Percentiles rank a stretch among this genome's conserved stretches.
Conservation (phyloP, 495 filamentous ascomycete species). For the Halenospora varia region DNA sequence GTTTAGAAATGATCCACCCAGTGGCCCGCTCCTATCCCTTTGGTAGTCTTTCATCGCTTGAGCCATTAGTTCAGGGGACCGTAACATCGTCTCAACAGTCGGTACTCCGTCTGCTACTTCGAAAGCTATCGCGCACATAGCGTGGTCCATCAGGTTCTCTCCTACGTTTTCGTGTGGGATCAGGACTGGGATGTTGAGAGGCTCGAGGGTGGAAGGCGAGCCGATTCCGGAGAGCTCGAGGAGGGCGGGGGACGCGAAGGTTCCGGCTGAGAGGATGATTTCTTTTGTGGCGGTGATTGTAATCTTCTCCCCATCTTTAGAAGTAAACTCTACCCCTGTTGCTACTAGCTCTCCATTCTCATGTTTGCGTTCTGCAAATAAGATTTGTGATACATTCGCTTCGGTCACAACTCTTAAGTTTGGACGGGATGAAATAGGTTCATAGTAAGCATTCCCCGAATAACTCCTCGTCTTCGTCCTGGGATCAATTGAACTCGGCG, state of each 20-base stretch:
- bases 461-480: constrained; percentile 35
- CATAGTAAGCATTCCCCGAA: constrained; percentile 35
- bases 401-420: background rate
- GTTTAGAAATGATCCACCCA: background rate
- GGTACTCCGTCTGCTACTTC: background rate
- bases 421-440: constrained; percentile 18
- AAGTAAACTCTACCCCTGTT: background rate
- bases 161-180: background rate
- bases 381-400: background rate
- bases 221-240: background rate
- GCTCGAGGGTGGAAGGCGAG: background rate
- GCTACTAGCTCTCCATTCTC: background rate
- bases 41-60: background rate
- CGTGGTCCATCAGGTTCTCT: background rate
- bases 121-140: background rate
- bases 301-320: background rate
- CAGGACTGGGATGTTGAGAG: background rate
- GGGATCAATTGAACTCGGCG: constrained; percentile 38
- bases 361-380: background rate
- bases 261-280: background rate
- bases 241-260: background rate
- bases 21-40: background rate
- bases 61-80: background rate
- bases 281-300: background rate
- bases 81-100: background rate